A percentile compares a stretch with the other conserved stretches of the same genome.
phyloP scores from a whole-genome alignment of 2,329 filamentous ascomycete genomes.

The Penicillium digitatum region DNA sequence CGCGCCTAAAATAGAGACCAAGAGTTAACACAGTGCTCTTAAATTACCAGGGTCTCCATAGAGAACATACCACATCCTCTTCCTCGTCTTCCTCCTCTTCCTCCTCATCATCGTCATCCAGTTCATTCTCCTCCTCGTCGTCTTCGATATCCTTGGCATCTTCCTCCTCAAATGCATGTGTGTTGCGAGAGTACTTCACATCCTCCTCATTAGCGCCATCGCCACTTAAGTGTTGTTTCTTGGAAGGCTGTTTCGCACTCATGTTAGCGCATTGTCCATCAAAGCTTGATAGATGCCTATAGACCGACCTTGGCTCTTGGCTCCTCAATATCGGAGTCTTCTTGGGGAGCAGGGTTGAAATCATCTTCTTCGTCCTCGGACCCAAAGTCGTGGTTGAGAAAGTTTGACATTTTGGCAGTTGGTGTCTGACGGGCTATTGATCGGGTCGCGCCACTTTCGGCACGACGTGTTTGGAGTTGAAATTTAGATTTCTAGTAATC shows the following conservation, averaged over 20 bases:
- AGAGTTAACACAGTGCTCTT: conserved; percentile 10
- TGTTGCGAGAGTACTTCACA: conserved; percentile 33
- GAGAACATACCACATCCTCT: conserved; percentile 49
- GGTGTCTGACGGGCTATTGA: neutral
- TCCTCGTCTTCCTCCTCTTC: conserved; percentile 50
- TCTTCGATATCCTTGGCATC: conserved; percentile 49
- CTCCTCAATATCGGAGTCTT: conserved; percentile 68
- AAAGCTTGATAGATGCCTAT: conserved; percentile 1
- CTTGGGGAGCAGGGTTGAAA: conserved; percentile 78
- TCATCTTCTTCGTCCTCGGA: conserved; percentile 73
- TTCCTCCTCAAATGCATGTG: conserved; percentile 39
- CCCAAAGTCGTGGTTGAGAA: conserved; percentile 51
- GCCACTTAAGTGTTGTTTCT: conserved; percentile 29
- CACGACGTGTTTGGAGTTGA: neutral
- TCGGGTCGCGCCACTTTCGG: neutral
- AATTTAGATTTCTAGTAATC: neutral
- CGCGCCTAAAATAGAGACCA: conserved; percentile 44
- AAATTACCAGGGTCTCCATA: neutral
- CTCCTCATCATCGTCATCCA: conserved; percentile 46
- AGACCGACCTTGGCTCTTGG: conserved; percentile 24
- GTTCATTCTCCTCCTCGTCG: conserved; percentile 58
- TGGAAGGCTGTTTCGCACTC: conserved; percentile 23
- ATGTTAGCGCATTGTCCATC: conserved; percentile 23
- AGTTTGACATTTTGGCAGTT: conserved; percentile 40
- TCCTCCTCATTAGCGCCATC: conserved; percentile 46